Conservation (phyloP, 495 filamentous ascomycete species). For the Neurospora sp. region DNA sequence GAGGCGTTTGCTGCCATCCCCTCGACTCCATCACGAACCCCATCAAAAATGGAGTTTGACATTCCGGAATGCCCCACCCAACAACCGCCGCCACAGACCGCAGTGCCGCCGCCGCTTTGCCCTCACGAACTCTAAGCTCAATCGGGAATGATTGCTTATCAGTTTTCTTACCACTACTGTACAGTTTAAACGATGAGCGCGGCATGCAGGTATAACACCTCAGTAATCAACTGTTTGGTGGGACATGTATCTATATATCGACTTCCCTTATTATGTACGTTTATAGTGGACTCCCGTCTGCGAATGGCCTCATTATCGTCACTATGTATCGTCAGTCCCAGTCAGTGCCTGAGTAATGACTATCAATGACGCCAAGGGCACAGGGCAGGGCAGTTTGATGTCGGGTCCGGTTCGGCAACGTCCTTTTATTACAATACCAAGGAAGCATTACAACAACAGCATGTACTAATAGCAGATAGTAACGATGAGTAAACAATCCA, state of each 20-base stretch:
- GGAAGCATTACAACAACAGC: too few species aligned
- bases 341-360: not conserved
- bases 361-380: not conserved
- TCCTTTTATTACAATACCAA: too few species aligned
- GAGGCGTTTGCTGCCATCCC: not conserved
- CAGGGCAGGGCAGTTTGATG: not conserved
- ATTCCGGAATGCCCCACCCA: not conserved
- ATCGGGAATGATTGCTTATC: not conserved
- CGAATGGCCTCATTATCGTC: not conserved
- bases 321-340: not conserved
- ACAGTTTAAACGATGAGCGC: not conserved
- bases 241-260: not conserved
- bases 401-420: not conserved
- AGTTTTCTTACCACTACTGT: not conserved
- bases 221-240: not conserved
- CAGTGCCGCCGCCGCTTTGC: not conserved
- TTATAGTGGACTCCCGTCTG: not conserved
- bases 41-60: not conserved
- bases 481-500: not conserved
- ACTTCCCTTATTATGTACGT: not conserved
- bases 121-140: not conserved
- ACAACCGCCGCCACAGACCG: not conserved
- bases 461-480: too few species aligned
- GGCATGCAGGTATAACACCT: not conserved
- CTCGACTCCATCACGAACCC: not conserved